phyloP scores from a whole-genome alignment of 768 basidiomycete species.

The Phylloporus sp. region DNA sequence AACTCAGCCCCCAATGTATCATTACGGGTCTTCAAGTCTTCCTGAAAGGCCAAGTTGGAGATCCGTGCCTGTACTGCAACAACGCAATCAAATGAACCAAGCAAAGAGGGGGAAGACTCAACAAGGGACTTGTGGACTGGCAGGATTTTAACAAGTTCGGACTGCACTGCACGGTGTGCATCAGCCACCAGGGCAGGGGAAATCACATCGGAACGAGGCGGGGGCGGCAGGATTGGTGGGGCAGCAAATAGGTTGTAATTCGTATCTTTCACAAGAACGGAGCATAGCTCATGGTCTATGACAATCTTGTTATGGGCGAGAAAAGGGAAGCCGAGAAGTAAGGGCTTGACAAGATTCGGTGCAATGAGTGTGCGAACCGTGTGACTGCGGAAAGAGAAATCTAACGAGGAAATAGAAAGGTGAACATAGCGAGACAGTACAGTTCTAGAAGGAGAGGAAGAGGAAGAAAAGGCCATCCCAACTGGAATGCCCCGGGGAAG shows the following conservation, averaged over 20 bases:
- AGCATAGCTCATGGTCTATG: conserved; percentile 20
- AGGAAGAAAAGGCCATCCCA: not conserved
- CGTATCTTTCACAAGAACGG: conserved; percentile 11
- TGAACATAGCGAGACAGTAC: too few relatives aligned
- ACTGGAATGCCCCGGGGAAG: not conserved
- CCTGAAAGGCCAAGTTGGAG: not conserved
- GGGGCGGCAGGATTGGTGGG: too few relatives aligned
- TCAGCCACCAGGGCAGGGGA: not conserved
- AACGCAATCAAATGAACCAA: not conserved
- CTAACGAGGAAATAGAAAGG: too few relatives aligned
- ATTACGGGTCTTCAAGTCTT: not conserved
- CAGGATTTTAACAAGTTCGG: not conserved
- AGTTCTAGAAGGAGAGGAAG: not conserved
- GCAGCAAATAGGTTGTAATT: conserved; percentile 2
- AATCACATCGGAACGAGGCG: not conserved
- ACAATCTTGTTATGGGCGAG: conserved; percentile 33
- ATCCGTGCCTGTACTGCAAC: not conserved
- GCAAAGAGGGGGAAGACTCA: not conserved
- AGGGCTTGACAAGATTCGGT: too few relatives aligned
- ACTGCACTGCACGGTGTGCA: not conserved
- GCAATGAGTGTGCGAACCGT: too few relatives aligned
- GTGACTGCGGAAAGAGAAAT: too few relatives aligned
- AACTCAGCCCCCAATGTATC: not conserved
- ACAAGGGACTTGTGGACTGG: not conserved
- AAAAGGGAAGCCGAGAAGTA: conserved; percentile 36